Base-by-base conservation (phyloP, 306 rosid genomes). In the Oxytropis ochrocephala region DNA sequence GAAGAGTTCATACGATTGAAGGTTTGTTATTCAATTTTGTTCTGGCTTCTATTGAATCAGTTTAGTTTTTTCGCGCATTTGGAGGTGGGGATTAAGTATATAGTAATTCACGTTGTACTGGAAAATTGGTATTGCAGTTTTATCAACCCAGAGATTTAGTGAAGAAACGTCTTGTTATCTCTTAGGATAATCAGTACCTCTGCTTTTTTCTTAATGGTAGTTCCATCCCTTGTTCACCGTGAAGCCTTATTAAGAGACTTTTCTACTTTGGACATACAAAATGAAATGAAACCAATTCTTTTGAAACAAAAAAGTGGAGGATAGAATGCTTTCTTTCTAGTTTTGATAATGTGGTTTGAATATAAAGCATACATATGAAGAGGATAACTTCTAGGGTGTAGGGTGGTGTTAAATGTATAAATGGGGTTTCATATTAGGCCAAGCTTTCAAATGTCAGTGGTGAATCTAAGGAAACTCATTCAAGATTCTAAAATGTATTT, bases 1-100 rank as follows among this genome's bases (percentile, higher is more conserved):
- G 96, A 92, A 78, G 98, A 92, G 82, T 92, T 92, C 75, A 86
- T 85, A 19, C 96, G 96, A 13, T 76, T 90, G 56, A 92, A 90
- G 98, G 96, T 93, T 53, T 76, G 87, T 75, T 80, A 43, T 67
- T 46, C 32, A 42, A 36, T 46, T 56, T 73, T 51, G 18, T 70
- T 8, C 24, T 13, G 49, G 35, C 44, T 65, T 70, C 13, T 54
- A 13, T 53, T 17, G 43, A 53, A 55, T 56, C 32, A 30, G 14
- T 30, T 32, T 64, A 46, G 32, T 35, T 52, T 69, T 61, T 12
- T 32, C 24, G 17, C 17, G 24, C n/a, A n/a, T 27, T 11, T 11
- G 33, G 39, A 36, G 35, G 10, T 48, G 7, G 41, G 46, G 48
- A 54, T 71, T 55, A 32, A 11, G 35, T 57, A 21, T 35, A 39